Evolutionary conservation across 441 rosid species (phyloP).

Genomic region (Theobroma grandiflorum): DNA sequence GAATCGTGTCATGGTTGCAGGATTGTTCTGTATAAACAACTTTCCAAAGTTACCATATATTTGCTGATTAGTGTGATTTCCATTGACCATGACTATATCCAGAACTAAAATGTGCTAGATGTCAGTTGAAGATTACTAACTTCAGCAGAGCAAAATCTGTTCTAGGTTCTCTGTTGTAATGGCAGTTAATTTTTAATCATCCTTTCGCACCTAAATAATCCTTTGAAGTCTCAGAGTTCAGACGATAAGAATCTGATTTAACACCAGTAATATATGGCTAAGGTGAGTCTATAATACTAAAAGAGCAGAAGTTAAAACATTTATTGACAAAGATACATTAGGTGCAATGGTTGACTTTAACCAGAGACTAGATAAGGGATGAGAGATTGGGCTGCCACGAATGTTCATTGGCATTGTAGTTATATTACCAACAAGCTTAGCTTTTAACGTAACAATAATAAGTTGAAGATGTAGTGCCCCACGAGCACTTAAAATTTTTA

Average conservation of each 20-base stretch:
- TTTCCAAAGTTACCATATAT: not conserved
- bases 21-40: not conserved
- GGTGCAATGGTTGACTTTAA: not conserved
- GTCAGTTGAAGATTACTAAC: not conserved
- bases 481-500: not conserved
- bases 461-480: not conserved
- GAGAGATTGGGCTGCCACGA: not conserved
- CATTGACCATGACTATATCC: not conserved
- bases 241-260: not conserved
- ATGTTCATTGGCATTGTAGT: not conserved
- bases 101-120: not conserved
- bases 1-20: not conserved
- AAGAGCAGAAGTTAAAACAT: not conserved
- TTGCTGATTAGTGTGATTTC: not conserved
- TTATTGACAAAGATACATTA: not conserved
- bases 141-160: not conserved
- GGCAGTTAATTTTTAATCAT: not conserved
- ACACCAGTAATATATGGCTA: not conserved
- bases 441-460: not conserved
- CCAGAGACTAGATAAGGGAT: not conserved
- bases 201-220: not conserved
- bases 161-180: not conserved
- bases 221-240: not conserved
- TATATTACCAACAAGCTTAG: not conserved
- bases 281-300: not conserved